These are phyloP conservation scores for Fusarium gaditjirri DNA, from an alignment of 2,329 filamentous ascomycete species.

Conservation along the genomic window DNA sequence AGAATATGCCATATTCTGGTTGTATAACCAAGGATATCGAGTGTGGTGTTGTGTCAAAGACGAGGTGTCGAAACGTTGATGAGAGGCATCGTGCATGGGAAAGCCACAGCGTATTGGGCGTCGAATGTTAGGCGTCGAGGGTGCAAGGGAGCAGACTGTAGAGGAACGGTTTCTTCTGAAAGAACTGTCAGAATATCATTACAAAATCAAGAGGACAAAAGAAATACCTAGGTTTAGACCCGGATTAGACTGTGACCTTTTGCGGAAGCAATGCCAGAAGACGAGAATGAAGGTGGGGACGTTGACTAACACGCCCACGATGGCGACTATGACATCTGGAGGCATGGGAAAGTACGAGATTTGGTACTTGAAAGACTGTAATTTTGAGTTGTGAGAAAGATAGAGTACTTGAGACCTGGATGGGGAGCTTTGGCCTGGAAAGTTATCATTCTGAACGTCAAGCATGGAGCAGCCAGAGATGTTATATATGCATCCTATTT, in stretches of 20 bases:
- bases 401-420: not conserved
- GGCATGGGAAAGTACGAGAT: not conserved
- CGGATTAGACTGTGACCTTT: rapidly evolving
- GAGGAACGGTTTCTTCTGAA: rapidly evolving
- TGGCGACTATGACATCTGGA: not conserved
- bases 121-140: not conserved
- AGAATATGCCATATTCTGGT: rapidly evolving
- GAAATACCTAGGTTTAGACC: not conserved
- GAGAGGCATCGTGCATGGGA: constrained; percentile 4
- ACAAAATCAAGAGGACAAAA: rapidly evolving
- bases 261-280: constrained; percentile 2
- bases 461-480: no score
- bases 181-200: not conserved
- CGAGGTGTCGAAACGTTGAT: not conserved
- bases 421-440: no score
- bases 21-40: rapidly evolving
- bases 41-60: rapidly evolving
- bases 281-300: constrained; percentile 6
- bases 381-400: no score
- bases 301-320: constrained; percentile 9
- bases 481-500: no score
- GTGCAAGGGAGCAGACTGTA: rapidly evolving
- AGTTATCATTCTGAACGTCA: no score
- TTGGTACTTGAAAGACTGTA: rapidly evolving
- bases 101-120: not conserved